These are phyloP conservation scores for Adansonia grandidieri DNA, from an alignment of 441 rosid genomes.

Conservation along the genomic window DNA sequence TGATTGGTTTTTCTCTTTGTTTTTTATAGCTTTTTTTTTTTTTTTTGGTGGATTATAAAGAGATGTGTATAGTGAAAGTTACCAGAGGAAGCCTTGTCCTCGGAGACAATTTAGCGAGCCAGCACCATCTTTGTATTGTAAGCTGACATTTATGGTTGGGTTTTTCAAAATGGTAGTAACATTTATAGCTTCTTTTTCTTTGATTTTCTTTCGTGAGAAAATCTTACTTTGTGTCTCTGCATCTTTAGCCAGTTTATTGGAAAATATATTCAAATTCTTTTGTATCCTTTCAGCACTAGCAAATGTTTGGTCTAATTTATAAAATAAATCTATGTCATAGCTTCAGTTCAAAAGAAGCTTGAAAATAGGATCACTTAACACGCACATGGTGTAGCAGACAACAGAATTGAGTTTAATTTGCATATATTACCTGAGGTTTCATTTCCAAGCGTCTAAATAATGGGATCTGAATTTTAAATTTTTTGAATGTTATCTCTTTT, in stretches of 20 bases:
- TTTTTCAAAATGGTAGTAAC: conserved; percentile 28
- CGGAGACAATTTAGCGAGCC: conserved; percentile 35
- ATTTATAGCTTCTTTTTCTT: conserved; percentile 35
- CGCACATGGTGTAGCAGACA: too few relatives aligned
- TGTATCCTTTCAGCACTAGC: conserved; percentile 25
- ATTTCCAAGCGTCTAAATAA: background rate
- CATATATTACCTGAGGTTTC: background rate
- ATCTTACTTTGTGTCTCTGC: conserved; percentile 31
- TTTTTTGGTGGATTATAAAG: conserved; percentile 10
- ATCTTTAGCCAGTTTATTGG: conserved; percentile 23
- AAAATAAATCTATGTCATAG: background rate
- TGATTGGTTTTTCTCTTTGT: conserved; percentile 44
- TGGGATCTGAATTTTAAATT: background rate
- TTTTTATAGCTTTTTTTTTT: conserved; percentile 27
- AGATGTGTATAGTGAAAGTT: conserved; percentile 51
- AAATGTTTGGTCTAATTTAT: too few relatives aligned
- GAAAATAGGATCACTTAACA: background rate
- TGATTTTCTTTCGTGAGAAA: conserved; percentile 27
- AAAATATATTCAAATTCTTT: conserved; percentile 37
- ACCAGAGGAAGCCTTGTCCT: conserved; percentile 33
- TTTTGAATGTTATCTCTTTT: too few relatives aligned
- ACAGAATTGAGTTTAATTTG: background rate
- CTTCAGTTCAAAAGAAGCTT: background rate
- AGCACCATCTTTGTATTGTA: conserved; percentile 38
- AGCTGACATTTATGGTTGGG: conserved; percentile 36